Conservation (phyloP, 768 basidiomycete genomes). For the Boletus eberwhitei region DNA sequence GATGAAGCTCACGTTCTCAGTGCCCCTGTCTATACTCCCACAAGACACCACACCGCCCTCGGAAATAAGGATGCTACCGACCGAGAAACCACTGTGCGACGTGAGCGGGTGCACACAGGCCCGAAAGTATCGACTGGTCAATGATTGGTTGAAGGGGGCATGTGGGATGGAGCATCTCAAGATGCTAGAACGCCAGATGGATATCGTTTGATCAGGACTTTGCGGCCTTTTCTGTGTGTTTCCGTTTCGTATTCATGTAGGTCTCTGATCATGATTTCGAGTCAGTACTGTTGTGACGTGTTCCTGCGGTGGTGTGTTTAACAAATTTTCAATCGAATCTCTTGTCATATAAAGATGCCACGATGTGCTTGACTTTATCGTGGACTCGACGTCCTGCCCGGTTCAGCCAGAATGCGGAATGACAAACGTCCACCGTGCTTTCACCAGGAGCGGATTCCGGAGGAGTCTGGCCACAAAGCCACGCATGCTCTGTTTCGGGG, state of each 20-base stretch:
- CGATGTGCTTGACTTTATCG: background rate
- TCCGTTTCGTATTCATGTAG: background rate
- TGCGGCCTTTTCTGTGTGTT: background rate
- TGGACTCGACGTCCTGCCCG: too few species aligned
- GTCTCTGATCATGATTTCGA: background rate
- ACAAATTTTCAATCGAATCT: background rate
- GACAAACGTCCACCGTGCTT: too few species aligned
- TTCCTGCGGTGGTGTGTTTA: background rate
- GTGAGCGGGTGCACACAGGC: slow-evolving; percentile 52
- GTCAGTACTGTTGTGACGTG: background rate
- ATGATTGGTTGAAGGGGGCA: slow-evolving; percentile 54
- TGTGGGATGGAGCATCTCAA: slow-evolving; percentile 70
- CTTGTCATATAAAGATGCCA: too few species aligned
- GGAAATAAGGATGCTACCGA: slow-evolving; percentile 6
- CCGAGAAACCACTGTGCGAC: slow-evolving; percentile 40
- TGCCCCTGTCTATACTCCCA: slow-evolving; percentile 39
- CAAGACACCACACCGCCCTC: slow-evolving; percentile 7
- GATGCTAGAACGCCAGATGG: slow-evolving; percentile 39
- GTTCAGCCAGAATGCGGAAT: too few species aligned
- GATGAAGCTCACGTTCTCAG: slow-evolving; percentile 53
- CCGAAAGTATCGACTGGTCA: slow-evolving; percentile 65
- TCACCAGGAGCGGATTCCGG: too few species aligned
- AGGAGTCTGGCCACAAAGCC: too few species aligned
- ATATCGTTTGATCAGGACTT: background rate
- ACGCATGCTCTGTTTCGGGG: too few species aligned